Evolutionary conservation across 2,329 filamentous ascomycete genomes (phyloP).

Genomic region (Monilinia vaccinii-corymbosi): DNA sequence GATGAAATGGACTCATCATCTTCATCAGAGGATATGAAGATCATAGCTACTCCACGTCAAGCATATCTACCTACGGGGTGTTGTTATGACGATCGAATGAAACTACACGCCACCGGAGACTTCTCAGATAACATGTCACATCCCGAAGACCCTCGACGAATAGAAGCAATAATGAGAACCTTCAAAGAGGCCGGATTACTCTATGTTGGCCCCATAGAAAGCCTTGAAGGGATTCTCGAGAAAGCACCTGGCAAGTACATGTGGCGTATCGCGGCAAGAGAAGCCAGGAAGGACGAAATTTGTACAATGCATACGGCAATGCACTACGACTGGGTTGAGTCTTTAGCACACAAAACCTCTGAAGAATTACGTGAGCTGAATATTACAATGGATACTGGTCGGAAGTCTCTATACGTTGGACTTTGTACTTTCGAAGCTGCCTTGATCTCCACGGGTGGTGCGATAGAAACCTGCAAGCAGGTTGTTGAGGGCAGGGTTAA

Average conservation of each 20-base stretch:
- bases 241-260: constrained; percentile 51
- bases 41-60: constrained; percentile 10
- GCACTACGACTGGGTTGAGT: constrained; percentile 72
- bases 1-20: constrained; percentile 14
- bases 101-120: constrained; percentile 82
- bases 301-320: constrained; percentile 66
- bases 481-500: constrained; percentile 77
- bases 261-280: constrained; percentile 69
- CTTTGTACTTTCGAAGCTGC: constrained; percentile 73
- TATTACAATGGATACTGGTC: constrained; percentile 48
- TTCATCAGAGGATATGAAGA: constrained; percentile 6
- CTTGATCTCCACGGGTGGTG: constrained; percentile 77
- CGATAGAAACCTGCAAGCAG: constrained; percentile 92
- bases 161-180: constrained; percentile 86
- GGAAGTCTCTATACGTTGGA: constrained; percentile 77
- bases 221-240: constrained; percentile 43
- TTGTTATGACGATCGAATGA: constrained; percentile 93
- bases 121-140: constrained; percentile 69
- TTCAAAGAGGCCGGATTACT: constrained; percentile 76
- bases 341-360: constrained; percentile 43
- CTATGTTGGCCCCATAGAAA: constrained; percentile 47
- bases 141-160: constrained; percentile 86
- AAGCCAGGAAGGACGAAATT: constrained; percentile 73
- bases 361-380: constrained; percentile 62
- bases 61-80: constrained; percentile 55